These are phyloP conservation scores for Pichiaceae sp. DNA, from an alignment of 1,139 yeast species.

Conservation along the genomic window DNA sequence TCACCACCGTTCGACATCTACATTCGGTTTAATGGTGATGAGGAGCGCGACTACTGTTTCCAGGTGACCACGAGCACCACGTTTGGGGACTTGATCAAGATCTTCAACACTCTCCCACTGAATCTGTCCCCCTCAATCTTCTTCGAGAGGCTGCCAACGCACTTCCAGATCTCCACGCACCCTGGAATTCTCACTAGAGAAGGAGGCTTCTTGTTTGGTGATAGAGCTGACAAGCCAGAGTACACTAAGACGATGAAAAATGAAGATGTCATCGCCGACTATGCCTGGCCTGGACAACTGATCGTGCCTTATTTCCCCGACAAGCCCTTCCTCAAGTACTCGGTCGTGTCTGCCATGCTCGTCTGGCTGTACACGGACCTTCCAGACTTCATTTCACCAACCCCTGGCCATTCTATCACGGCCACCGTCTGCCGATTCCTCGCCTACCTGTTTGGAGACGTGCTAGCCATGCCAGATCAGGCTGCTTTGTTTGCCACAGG, in stretches of 20 bases:
- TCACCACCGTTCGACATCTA: conserved; percentile 37
- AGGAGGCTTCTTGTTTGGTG: conserved; percentile 68
- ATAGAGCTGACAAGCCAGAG: conserved; percentile 42
- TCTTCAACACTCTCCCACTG: conserved; percentile 63
- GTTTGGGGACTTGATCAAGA: conserved; percentile 48
- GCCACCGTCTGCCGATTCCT: conserved; percentile 41
- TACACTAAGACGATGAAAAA: conserved; percentile 37
- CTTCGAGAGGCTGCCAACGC: conserved; percentile 54
- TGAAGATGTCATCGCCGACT: conserved; percentile 41
- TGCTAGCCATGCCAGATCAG: conserved; percentile 28
- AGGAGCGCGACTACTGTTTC: conserved; percentile 86
- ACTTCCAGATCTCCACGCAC: conserved; percentile 56
- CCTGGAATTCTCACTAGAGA: conserved; percentile 85
- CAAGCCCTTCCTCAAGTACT: conserved; percentile 39
- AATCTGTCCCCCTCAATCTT: conserved; percentile 75
- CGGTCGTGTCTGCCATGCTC: conserved; percentile 37
- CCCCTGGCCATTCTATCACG: conserved; percentile 86
- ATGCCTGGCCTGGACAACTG: conserved; percentile 86
- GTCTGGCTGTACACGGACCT: conserved; percentile 88
- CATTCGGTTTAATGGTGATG: conserved; percentile 76
- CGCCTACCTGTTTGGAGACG: conserved; percentile 26
- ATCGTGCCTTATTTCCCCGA: conserved; percentile 73
- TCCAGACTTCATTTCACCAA: conserved; percentile 82
- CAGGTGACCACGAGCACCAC: conserved; percentile 51
- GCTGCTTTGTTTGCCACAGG: conserved; percentile 43